These are phyloP conservation scores for Borovskyia barvae DNA, from an alignment of 208 protist species.

Conservation along the genomic window DNA sequence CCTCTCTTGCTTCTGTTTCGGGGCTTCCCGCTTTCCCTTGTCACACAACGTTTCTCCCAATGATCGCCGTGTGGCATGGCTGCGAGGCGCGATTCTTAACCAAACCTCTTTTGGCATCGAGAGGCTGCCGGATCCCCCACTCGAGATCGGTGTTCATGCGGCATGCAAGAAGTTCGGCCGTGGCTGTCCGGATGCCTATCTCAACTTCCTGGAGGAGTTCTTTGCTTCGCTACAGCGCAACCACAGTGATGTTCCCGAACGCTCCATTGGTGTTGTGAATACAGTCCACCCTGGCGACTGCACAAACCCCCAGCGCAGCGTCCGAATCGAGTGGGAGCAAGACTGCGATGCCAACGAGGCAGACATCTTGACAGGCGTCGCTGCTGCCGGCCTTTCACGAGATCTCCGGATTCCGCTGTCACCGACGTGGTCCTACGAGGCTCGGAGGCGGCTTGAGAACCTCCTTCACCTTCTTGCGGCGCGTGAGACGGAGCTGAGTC, in stretches of 20 bases:
- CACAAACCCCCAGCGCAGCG: no score
- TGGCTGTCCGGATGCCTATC: conserved; percentile 52
- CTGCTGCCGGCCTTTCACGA: no score
- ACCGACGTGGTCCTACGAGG: conserved; percentile 19
- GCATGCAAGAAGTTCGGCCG: conserved; percentile 58
- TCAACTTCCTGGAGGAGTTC: conserved; percentile 40
- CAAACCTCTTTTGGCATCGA: background rate
- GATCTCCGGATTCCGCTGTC: conserved; percentile 22
- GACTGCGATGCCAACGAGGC: no score
- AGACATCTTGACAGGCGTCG: no score
- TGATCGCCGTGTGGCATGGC: conserved; percentile 15
- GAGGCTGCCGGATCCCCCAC: conserved; percentile 35
- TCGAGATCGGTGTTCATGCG: conserved; percentile 50
- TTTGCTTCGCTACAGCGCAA: background rate
- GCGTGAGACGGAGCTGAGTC: conserved; percentile 19
- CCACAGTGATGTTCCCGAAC: no score
- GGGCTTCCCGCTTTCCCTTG: no score
- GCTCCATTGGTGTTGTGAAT: no score
- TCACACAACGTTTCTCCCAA: no score
- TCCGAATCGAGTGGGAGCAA: no score
- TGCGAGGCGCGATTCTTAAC: conserved; percentile 6
- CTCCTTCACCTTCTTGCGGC: conserved; percentile 32
- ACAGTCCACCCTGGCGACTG: no score
- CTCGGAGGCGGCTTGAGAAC: conserved; percentile 34
- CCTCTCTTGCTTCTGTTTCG: no score